These are phyloP conservation scores for Mycena maculata DNA, from an alignment of 768 basidiomycete genomes.

Conservation along the genomic window DNA sequence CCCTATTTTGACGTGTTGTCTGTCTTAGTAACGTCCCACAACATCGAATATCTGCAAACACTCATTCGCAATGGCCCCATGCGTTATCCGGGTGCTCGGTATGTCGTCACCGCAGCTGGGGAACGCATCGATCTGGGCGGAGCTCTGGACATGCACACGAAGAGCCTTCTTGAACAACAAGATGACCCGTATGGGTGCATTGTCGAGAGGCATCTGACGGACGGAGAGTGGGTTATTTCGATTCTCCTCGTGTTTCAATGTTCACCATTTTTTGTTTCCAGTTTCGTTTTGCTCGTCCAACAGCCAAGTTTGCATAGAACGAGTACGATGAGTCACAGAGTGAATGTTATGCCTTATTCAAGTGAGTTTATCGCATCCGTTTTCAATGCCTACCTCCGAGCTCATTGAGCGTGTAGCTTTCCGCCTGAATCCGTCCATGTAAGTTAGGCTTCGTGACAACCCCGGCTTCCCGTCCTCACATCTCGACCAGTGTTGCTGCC, in stretches of 20 bases:
- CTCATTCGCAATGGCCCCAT: slow-evolving; percentile 97
- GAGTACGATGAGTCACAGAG: slow-evolving; percentile 99
- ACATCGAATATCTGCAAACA: slow-evolving; percentile 93
- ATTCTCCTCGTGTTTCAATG: slow-evolving; percentile 5
- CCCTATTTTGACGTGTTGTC: slow-evolving; percentile 1
- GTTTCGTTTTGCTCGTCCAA: slow-evolving; percentile 95
- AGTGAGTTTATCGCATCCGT: slow-evolving; percentile 65
- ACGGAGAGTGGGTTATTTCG: slow-evolving; percentile 87
- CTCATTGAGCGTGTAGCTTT: slow-evolving; percentile 71
- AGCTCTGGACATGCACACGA: too few relatives aligned
- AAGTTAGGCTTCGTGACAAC: slow-evolving; percentile 42
- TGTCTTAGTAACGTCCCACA: slow-evolving; percentile 90
- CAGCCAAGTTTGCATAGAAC: slow-evolving; percentile 99
- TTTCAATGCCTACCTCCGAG: background rate
- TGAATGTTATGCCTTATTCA: slow-evolving; percentile 97
- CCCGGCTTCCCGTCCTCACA: slow-evolving; percentile 42
- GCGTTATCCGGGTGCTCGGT: slow-evolving; percentile 94
- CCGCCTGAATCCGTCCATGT: slow-evolving; percentile 97
- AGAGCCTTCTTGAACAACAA: too few relatives aligned
- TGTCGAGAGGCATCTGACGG: slow-evolving; percentile 96
- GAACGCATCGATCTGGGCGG: slow-evolving; percentile 97
- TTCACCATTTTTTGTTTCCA: slow-evolving; percentile 41
- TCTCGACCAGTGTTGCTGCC: slow-evolving; percentile 79
- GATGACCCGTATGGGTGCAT: slow-evolving; percentile 99
- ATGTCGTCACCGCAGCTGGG: slow-evolving; percentile 96